These are phyloP conservation scores for Phylloporus sp. DNA, from an alignment of 768 basidiomycete species.

Conservation along the genomic window DNA sequence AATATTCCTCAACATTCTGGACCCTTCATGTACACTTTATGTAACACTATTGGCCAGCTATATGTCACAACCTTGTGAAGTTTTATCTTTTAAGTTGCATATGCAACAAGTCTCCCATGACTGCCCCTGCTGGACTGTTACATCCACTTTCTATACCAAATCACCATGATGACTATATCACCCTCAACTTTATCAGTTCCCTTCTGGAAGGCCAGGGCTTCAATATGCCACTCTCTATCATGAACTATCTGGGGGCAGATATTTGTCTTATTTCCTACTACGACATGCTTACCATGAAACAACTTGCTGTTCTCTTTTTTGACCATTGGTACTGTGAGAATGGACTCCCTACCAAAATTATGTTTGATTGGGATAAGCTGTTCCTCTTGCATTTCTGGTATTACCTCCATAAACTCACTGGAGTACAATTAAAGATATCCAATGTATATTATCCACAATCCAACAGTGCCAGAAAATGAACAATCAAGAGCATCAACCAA, in stretches of 20 bases:
- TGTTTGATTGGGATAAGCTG: constrained; percentile 24
- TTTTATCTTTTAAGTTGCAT: too few species aligned
- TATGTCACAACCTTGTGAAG: too few species aligned
- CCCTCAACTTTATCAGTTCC: not conserved
- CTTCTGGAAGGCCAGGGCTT: constrained; percentile 17
- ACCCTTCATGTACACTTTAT: too few species aligned
- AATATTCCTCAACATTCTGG: too few species aligned
- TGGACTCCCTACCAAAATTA: constrained; percentile 6
- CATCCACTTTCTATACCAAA: not conserved
- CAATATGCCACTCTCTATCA: constrained; percentile 26
- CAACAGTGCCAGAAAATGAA: constrained; percentile 19
- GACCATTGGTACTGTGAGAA: constrained; percentile 20
- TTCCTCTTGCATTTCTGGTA: constrained; percentile 28
- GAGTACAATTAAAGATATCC: constrained; percentile 18
- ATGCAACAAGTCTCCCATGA: not conserved
- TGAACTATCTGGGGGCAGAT: constrained; percentile 21
- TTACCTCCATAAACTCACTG: not conserved
- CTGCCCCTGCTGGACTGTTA: not conserved
- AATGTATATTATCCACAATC: constrained; percentile 28
- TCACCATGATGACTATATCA: not conserved
- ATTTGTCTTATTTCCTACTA: constrained; percentile 8
- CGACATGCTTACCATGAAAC: not conserved
- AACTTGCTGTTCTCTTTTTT: not conserved
- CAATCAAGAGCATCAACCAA: too few species aligned
- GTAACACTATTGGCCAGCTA: too few species aligned